Base-by-base conservation (phyloP, 331 rosid genomes). In the Malus hybrid region DNA sequence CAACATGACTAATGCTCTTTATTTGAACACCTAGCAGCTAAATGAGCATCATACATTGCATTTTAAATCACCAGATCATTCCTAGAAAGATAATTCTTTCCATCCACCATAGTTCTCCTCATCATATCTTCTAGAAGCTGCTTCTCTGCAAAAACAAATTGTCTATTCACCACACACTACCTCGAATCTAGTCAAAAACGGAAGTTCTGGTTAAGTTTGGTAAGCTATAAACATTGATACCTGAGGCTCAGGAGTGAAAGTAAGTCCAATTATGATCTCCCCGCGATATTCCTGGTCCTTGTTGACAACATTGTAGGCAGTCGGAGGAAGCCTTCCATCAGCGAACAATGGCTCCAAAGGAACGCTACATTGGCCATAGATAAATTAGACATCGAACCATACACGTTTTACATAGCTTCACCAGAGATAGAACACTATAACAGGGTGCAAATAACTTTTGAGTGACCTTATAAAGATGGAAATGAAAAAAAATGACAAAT, bases 231-330 rank as follows among this genome's bases (percentile, higher is more conserved):
- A 15, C 3, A 7, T 3, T 44, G 16, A 50, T 50, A 50, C 73
- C 44, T 15, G 3, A 18, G 55, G 61, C 12, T 69, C 73, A 5
- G 28, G 44, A 50, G 73, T 69, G 44, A 91, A 91, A 22, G 76
- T 81, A 69, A 91, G 86, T 74, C 86, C 86, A 65, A 87, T 6
- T 76, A 63, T 78, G 69, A 91, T 86, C 78, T 84, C 88, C n/a
- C 93, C 94, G 4, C 84, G 33, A 72, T 73, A 85, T 10, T 81
- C 73, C 16, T 67, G 80, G 75, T 88, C 83, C 81, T 72, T 72
- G 76, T 87, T 87, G 19, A 93, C 90, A 19, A 93, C 96, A 28
- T 80, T 87, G 83, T 90, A 90, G 1, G 74, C 44, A 2, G 88
- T 77, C 11, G 90, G 67, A 32, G 93, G 90, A 64, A 88, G 63